Percentiles rank a stretch among this genome's conserved stretches.
Conservation (phyloP, 164 flowering plant species). For the Vitis cinerea region DNA sequence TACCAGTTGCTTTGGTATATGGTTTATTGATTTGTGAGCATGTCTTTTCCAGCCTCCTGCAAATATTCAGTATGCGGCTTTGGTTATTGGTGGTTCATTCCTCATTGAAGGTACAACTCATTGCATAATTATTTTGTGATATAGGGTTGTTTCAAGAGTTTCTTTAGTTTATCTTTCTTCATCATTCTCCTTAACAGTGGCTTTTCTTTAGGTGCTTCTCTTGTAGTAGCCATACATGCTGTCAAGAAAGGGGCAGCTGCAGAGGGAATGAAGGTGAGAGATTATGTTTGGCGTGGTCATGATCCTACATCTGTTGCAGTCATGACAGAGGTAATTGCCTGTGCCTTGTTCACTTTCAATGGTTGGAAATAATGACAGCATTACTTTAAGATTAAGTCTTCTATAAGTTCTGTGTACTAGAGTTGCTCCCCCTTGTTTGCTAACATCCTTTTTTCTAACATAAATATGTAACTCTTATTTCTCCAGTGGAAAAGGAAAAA, state of each 20-base stretch:
- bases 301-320: constrained; percentile 99
- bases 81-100: constrained; percentile 93
- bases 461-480: too few species aligned
- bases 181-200: constrained; percentile 3
- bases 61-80: constrained; percentile 84
- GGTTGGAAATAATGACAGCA: too few species aligned
- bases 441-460: too few species aligned
- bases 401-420: too few species aligned
- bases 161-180: background rate
- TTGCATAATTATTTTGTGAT: constrained; percentile 1
- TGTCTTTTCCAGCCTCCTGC: constrained; percentile 62
- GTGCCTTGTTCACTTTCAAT: background rate
- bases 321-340: constrained; percentile 85
- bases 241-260: constrained; percentile 97
- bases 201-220: constrained; percentile 79
- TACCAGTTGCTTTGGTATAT: constrained; percentile 2
- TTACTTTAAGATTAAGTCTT: too few species aligned
- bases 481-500: too few species aligned
- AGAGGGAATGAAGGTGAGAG: constrained; percentile 89
- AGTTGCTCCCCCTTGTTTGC: too few species aligned
- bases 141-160: background rate
- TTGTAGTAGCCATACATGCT: constrained; percentile 90
- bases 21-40: constrained; percentile 17
- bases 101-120: constrained; percentile 72
- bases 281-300: constrained; percentile 99